Conservation (phyloP, 2,329 filamentous ascomycete species). For the Pseudogymnoascus sp. region DNA sequence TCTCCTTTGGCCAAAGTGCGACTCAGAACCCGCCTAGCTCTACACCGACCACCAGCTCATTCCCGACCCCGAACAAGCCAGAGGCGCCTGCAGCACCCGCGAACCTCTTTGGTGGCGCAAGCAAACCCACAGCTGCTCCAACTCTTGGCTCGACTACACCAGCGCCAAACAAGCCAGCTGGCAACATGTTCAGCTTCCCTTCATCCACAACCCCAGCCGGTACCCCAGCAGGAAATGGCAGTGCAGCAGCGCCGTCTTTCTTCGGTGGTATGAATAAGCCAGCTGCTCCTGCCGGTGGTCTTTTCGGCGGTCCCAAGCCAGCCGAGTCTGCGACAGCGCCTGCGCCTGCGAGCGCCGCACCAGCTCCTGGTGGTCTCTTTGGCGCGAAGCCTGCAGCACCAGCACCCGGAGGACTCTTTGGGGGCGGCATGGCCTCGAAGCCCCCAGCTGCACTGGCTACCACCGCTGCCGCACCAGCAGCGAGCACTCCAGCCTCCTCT, state of each 20-base stretch:
- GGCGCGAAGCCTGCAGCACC: slow-evolving; percentile 15
- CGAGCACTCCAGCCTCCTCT: slow-evolving; percentile 13
- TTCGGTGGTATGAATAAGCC: slow-evolving; percentile 13
- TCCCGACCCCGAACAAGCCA: not conserved
- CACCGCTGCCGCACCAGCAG: not conserved
- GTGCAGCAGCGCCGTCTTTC: slow-evolving; percentile 13
- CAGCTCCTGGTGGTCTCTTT: slow-evolving; percentile 19
- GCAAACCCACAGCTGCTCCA: not conserved
- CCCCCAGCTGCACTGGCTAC: not conserved
- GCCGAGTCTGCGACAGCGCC: slow-evolving; percentile 19
- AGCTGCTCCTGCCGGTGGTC: slow-evolving; percentile 17
- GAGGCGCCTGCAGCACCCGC: not conserved
- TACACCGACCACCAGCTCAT: not conserved
- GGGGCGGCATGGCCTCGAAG: not conserved
- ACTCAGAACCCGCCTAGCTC: not conserved
- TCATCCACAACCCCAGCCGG: slow-evolving; percentile 10
- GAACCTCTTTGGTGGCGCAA: slow-evolving; percentile 11
- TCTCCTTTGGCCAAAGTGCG: not conserved
- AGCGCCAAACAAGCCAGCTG: slow-evolving; percentile 17
- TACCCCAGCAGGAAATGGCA: not conserved
- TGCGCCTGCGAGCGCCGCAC: slow-evolving; percentile 24
- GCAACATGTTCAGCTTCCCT: slow-evolving; percentile 3
- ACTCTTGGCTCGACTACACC: slow-evolving; percentile 22
- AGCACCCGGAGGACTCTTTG: slow-evolving; percentile 14
- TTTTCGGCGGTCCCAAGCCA: slow-evolving; percentile 28